Evolutionary conservation across 768 basidiomycete genomes (phyloP).

Genomic region (Pisolithus tinctorius): DNA sequence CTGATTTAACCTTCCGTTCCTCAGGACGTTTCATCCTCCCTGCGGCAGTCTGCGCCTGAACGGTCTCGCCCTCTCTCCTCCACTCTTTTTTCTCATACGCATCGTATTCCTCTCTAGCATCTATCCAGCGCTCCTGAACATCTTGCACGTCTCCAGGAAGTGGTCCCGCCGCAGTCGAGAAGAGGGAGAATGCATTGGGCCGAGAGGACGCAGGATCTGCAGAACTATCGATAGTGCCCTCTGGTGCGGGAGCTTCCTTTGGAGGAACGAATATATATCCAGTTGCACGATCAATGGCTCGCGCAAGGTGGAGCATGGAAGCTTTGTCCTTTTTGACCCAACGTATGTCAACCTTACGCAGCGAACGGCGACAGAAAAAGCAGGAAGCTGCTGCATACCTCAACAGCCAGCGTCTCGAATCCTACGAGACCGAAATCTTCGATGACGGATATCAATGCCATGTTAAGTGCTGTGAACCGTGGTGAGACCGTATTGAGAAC

Average conservation of each 20-base stretch:
- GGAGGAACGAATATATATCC: slow-evolving; percentile 85
- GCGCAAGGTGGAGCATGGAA: slow-evolving; percentile 87
- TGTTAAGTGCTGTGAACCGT: slow-evolving; percentile 73
- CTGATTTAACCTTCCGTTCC: slow-evolving; percentile 1
- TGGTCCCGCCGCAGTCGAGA: slow-evolving; percentile 57
- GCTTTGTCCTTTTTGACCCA: slow-evolving; percentile 64
- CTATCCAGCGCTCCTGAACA: slow-evolving; percentile 93
- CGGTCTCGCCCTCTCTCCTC: slow-evolving; percentile 61
- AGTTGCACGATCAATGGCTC: slow-evolving; percentile 81
- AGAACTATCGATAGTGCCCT: slow-evolving; percentile 25
- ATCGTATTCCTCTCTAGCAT: slow-evolving; percentile 76
- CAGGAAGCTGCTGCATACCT: slow-evolving; percentile 43
- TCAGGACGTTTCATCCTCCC: slow-evolving; percentile 6
- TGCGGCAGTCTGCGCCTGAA: slow-evolving; percentile 18
- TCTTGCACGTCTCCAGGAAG: slow-evolving; percentile 56
- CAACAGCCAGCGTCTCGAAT: slow-evolving; percentile 95
- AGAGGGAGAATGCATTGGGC: slow-evolving; percentile 62
- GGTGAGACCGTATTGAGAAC: slow-evolving; percentile 59
- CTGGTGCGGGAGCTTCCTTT: slow-evolving; percentile 24
- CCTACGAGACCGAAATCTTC: slow-evolving; percentile 91
- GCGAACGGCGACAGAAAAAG: neutral
- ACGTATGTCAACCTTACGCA: neutral
- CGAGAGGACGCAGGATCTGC: slow-evolving; percentile 34
- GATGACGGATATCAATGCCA: slow-evolving; percentile 86
- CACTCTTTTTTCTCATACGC: slow-evolving; percentile 72